Evolutionary conservation across 768 basidiomycete species (phyloP).

Genomic region (Tremella fuciformis): DNA sequence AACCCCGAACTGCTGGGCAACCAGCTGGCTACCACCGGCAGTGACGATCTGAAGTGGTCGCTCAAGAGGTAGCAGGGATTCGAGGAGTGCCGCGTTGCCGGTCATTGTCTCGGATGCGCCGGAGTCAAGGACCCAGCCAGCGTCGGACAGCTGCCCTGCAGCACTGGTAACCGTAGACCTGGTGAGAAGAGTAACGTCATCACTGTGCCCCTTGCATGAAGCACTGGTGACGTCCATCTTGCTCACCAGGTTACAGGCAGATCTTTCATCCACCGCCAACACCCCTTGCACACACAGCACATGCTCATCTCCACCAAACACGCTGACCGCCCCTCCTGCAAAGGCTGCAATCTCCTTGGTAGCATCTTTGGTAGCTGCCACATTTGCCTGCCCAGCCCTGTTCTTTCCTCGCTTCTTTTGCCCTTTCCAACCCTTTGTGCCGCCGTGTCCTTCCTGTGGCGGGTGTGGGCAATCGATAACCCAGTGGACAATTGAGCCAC

Average conservation of each 20-base stretch:
- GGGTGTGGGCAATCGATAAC: constrained; percentile 10
- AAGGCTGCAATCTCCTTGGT: too few species aligned
- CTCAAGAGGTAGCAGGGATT: background rate
- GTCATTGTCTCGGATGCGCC: constrained; percentile 7
- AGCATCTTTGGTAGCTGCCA: too few species aligned
- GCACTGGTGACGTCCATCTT: too few species aligned
- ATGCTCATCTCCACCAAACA: too few species aligned
- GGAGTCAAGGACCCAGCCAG: constrained; percentile 9
- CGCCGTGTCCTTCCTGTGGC: too few species aligned
- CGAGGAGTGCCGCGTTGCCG: constrained; percentile 2
- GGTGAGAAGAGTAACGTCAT: too few species aligned
- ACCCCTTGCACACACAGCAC: too few species aligned
- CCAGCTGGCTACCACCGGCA: background rate
- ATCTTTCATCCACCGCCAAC: too few species aligned
- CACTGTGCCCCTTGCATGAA: background rate
- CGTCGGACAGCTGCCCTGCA: background rate
- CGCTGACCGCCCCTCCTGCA: too few species aligned
- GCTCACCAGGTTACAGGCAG: too few species aligned
- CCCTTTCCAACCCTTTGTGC: background rate
- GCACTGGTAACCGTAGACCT: background rate
- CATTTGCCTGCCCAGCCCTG: background rate
- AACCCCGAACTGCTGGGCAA: background rate
- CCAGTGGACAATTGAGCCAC: constrained; percentile 9
- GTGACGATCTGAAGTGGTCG: background rate
- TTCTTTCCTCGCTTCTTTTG: background rate